Evolutionary conservation across 2,329 filamentous ascomycete genomes (phyloP).

Genomic region (Diaporthe sp.): DNA sequence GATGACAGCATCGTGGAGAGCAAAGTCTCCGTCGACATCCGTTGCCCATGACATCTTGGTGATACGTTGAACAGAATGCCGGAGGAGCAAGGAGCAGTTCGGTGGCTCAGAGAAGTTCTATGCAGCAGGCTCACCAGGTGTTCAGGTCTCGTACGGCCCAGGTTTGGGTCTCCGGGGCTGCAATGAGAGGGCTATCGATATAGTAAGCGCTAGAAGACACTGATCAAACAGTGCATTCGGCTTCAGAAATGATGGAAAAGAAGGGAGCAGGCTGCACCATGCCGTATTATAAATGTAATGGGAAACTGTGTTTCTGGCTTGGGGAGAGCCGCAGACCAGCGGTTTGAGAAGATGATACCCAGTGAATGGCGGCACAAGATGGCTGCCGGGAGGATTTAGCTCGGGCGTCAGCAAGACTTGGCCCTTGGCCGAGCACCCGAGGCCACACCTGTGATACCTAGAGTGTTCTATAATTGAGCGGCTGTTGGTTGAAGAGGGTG

Average conservation of each 20-base stretch:
- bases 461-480: neutral
- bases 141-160: neutral
- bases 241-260: neutral
- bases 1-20: neutral
- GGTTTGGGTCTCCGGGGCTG: neutral
- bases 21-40: conserved; percentile 1
- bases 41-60: conserved; percentile 1
- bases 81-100: neutral
- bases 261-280: neutral
- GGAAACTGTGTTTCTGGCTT: neutral
- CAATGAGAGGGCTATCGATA: neutral
- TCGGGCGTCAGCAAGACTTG: neutral
- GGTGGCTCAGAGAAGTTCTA: neutral
- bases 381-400: neutral
- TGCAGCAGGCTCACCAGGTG: too few species aligned
- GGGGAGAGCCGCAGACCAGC: neutral
- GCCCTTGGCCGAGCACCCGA: neutral
- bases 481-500: neutral
- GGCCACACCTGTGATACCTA: neutral
- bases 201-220: neutral
- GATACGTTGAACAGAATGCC: too few species aligned
- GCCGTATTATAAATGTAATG: neutral
- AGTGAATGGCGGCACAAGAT: neutral
- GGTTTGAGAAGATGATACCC: neutral
- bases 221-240: neutral